phyloP scores from a whole-genome alignment of 2,329 filamentous ascomycete genomes.

The Colletotrichum sp. region DNA sequence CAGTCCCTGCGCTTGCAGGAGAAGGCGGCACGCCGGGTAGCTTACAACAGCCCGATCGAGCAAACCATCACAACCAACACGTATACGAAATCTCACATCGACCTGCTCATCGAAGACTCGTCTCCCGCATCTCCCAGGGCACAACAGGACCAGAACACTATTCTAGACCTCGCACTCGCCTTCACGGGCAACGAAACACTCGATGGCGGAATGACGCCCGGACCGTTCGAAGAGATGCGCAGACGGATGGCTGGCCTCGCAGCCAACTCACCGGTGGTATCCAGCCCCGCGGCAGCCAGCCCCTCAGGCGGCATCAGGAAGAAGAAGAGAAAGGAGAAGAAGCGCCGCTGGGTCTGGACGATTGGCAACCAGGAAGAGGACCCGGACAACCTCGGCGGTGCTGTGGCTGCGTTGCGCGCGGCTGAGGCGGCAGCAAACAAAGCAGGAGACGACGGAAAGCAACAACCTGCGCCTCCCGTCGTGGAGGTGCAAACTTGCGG shows the following conservation, averaged over 20 bases:
- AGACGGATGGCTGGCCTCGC: slow-evolving; percentile 58
- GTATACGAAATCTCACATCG: slow-evolving; percentile 68
- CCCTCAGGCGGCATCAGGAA: slow-evolving; percentile 55
- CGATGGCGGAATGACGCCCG: slow-evolving; percentile 67
- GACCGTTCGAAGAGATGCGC: slow-evolving; percentile 68
- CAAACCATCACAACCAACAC: slow-evolving; percentile 68
- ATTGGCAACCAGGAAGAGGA: slow-evolving; percentile 60
- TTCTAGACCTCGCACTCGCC: slow-evolving; percentile 54
- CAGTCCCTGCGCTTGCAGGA: slow-evolving; percentile 61
- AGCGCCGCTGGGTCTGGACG: slow-evolving; percentile 70
- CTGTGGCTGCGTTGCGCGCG: slow-evolving; percentile 44
- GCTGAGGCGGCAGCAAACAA: slow-evolving; percentile 30
- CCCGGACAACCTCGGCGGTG: slow-evolving; percentile 46
- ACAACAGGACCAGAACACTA: slow-evolving; percentile 38
- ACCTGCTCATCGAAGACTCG: slow-evolving; percentile 63
- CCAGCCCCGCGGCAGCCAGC: slow-evolving; percentile 22
- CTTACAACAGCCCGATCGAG: slow-evolving; percentile 66
- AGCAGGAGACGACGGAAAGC: slow-evolving; percentile 10
- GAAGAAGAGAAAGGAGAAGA: slow-evolving; percentile 62
- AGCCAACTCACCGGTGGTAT: slow-evolving; percentile 42
- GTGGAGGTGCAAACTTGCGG: slow-evolving; percentile 11
- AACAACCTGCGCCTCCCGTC: neutral
- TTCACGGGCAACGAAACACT: slow-evolving; percentile 60
- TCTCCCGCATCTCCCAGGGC: slow-evolving; percentile 51
- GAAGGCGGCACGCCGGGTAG: slow-evolving; percentile 60